Evolutionary conservation across 2,329 filamentous ascomycete genomes (phyloP), one percentile per base, ranked within the genome.

Genomic region (Cadophora malorum): DNA sequence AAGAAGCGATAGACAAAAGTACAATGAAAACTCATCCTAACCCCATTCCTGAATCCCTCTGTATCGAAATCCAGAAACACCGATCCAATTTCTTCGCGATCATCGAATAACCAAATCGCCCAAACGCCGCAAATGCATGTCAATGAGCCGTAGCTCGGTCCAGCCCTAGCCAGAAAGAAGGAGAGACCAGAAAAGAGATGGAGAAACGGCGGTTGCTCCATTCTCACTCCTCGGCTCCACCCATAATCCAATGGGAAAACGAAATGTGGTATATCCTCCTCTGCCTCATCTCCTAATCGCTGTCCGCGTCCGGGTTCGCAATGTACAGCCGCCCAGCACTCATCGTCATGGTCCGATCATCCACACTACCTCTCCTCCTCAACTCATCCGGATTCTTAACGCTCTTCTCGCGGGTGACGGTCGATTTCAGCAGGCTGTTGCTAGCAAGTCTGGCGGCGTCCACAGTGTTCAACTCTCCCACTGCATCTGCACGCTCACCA

Each of bases 281-380:
- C 52, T 66, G 55, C 33, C 31, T 28, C 50, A 25, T 7, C 52
- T 38, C 56, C 67, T 63, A 78, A 71, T 78, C 76, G 64, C 75
- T 77, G 67, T 78, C 77, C 50, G 70, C 72, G 62, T 96, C 93
- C 21, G 93, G 93, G 79, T 96, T 96, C 74, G 93, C 93, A 76
- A 96, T 94, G 79, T 92, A 96, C 67, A 96, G 84, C 70, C 92
- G 86, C 60, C 89, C 89, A 33, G 87, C 85, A 53, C 79, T 79
- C 74, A 80, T 76, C 23, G 86, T 88, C 78, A 96, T 90, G 1
- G 91, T 94, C 80, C 75, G 85, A 79, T 96, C 93, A 77, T 96
- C 93, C 60, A 96, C 92, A 76, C 92, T 96, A 66, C 93, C 93
- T 75, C 91, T 85, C 73, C 93, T 85, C 74, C 85, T 86, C 65